These are phyloP conservation scores for Melampsora americana DNA, from an alignment of 1,284 basidiomycete species.

Conservation along the genomic window DNA sequence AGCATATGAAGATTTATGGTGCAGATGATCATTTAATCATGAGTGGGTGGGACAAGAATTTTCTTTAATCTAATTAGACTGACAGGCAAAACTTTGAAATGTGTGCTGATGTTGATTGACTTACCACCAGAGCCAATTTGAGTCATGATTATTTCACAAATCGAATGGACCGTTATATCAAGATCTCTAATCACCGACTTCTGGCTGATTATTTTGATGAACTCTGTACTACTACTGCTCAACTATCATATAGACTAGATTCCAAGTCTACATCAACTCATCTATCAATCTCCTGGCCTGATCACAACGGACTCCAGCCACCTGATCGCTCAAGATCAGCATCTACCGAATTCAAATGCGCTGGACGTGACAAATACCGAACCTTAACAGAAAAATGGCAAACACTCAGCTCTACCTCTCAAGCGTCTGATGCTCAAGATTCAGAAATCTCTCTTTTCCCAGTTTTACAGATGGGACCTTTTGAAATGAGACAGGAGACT, in stretches of 20 bases:
- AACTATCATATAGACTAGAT: constrained; percentile 69
- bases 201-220: constrained; percentile 79
- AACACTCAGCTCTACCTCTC: not conserved
- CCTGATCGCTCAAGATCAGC: constrained; percentile 4
- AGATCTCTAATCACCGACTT: constrained; percentile 64
- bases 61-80: too few relatives aligned
- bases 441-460: constrained; percentile 53
- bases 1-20: constrained; percentile 96
- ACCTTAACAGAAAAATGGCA: constrained; percentile 15
- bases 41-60: constrained; percentile 67
- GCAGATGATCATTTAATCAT: constrained; percentile 88
- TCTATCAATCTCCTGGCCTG: constrained; percentile 13
- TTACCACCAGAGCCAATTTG: constrained; percentile 75
- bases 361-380: not conserved
- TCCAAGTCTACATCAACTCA: constrained; percentile 28
- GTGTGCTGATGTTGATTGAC: constrained; percentile 10
- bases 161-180: constrained; percentile 88
- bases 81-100: too few relatives aligned
- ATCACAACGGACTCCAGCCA: constrained; percentile 2
- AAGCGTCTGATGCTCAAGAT: not conserved
- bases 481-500: constrained; percentile 55
- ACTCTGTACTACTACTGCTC: constrained; percentile 68
- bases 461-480: constrained; percentile 55
- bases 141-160: constrained; percentile 91
- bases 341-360: constrained; percentile 22